Conservation (phyloP, 805 yeast genomes). For the Ogataea philodendri region DNA sequence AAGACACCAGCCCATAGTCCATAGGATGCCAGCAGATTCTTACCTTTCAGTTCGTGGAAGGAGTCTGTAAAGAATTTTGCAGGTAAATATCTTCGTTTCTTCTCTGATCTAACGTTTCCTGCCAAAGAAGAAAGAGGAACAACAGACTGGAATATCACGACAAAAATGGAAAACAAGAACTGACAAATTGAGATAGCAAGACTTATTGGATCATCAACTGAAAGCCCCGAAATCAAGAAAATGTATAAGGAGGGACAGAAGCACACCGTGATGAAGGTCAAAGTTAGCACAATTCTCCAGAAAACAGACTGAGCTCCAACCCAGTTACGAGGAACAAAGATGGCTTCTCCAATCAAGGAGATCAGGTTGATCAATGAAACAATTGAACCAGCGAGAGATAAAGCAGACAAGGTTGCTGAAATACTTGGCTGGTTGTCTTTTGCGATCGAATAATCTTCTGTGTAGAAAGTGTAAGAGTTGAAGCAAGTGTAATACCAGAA, state of each 20-base stretch:
- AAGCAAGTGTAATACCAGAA: slow-evolving; percentile 77
- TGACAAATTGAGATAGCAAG: slow-evolving; percentile 52
- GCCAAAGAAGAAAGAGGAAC: slow-evolving; percentile 62
- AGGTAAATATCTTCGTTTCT: slow-evolving; percentile 47
- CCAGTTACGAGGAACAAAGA: slow-evolving; percentile 70
- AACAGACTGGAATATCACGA: slow-evolving; percentile 56
- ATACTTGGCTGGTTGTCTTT: slow-evolving; percentile 59
- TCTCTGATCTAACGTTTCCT: slow-evolving; percentile 36
- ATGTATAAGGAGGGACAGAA: slow-evolving; percentile 52
- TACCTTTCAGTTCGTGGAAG: slow-evolving; percentile 50
- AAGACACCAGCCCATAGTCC: slow-evolving; percentile 71
- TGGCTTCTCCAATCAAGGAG: slow-evolving; percentile 55
- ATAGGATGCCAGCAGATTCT: slow-evolving; percentile 58
- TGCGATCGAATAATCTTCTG: slow-evolving; percentile 50
- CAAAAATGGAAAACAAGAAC: slow-evolving; percentile 50
- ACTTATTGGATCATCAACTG: slow-evolving; percentile 35
- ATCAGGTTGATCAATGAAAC: slow-evolving; percentile 55
- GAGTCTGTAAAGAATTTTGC: slow-evolving; percentile 59
- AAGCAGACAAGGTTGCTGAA: slow-evolving; percentile 52
- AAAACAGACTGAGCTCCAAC: slow-evolving; percentile 65
- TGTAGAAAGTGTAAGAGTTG: slow-evolving; percentile 68
- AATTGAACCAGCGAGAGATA: slow-evolving; percentile 67
- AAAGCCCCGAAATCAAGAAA: slow-evolving; percentile 39
- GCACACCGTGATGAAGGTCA: slow-evolving; percentile 43
- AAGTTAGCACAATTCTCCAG: slow-evolving; percentile 44